phyloP scores from a whole-genome alignment of 768 basidiomycete genomes.

The Kwoniella sp. region DNA sequence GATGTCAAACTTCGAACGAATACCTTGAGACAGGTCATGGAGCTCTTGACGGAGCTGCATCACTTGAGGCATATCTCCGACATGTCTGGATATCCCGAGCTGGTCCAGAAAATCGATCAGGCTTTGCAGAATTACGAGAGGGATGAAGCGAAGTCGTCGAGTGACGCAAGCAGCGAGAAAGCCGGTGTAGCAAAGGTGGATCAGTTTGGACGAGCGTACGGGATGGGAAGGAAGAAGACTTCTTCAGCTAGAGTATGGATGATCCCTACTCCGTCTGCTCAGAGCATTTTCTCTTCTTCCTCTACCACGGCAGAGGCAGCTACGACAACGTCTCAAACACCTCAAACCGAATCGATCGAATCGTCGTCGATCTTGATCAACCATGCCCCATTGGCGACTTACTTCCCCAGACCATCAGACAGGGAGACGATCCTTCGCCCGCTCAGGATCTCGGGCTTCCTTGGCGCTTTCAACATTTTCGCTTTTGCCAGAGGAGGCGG shows the following conservation, averaged over 20 bases:
- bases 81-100: constrained; percentile 34
- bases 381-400: constrained; percentile 72
- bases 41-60: constrained; percentile 49
- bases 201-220: constrained; percentile 78
- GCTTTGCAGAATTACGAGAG: constrained; percentile 39
- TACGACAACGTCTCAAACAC: background rate
- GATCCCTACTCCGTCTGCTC: constrained; percentile 58
- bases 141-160: constrained; percentile 4
- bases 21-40: constrained; percentile 67
- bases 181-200: constrained; percentile 69
- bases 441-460: constrained; percentile 74
- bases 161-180: constrained; percentile 46
- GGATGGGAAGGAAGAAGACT: constrained; percentile 83
- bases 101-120: constrained; percentile 26
- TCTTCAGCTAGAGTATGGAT: constrained; percentile 91
- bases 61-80: constrained; percentile 40
- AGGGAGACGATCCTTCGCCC: constrained; percentile 81
- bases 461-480: constrained; percentile 79
- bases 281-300: background rate
- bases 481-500: constrained; percentile 82
- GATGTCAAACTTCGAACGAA: constrained; percentile 66
- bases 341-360: constrained; percentile 33
- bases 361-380: constrained; percentile 79
- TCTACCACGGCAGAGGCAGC: background rate
- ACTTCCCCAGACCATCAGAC: constrained; percentile 74